A percentile compares a stretch with the other conserved stretches of the same genome.
Evolutionary conservation across 148 eudicot genomes (phyloP).

Genomic region (Dysphania ambrosioides): DNA sequence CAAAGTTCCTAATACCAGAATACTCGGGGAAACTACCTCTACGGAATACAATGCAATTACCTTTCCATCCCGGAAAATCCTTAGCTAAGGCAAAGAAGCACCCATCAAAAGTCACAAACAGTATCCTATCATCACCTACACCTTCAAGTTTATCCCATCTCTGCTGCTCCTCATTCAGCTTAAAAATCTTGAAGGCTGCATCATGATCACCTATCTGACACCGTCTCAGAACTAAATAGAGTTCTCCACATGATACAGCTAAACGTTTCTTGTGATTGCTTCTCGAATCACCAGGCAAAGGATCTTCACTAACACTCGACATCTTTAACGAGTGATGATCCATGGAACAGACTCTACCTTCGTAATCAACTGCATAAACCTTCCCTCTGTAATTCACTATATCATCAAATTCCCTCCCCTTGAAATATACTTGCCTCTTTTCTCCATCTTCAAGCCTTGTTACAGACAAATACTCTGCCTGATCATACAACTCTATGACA

Average conservation of each 20-base stretch:
- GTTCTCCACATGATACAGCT: not conserved
- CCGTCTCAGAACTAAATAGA: constrained; percentile 1
- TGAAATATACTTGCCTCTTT: not conserved
- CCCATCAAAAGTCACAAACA: constrained; percentile 18
- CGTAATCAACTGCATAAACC: constrained; percentile 18
- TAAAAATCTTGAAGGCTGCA: not conserved
- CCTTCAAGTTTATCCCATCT: not conserved
- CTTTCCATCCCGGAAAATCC: constrained; percentile 14
- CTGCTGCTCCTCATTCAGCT: not conserved
- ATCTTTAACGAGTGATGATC: not conserved
- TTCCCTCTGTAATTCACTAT: constrained; percentile 12
- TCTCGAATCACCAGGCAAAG: not conserved
- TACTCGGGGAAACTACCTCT: constrained; percentile 4
- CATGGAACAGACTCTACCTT: constrained; percentile 13
- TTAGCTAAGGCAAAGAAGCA: constrained; percentile 4
- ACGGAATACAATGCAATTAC: constrained; percentile 9
- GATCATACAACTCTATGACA: not conserved
- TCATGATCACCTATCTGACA: not conserved
- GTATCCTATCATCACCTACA: constrained; percentile 7
- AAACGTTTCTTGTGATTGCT: constrained; percentile 5
- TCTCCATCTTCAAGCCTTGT: constrained; percentile 1
- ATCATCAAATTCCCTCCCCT: constrained; percentile 12
- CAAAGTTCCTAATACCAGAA: not conserved
- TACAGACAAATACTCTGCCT: not conserved
- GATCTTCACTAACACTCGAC: not conserved